Percentiles rank a stretch among this genome's conserved stretches.
These are phyloP conservation scores for Trametes meyenii DNA, from an alignment of 768 basidiomycete genomes.

Conservation along the genomic window DNA sequence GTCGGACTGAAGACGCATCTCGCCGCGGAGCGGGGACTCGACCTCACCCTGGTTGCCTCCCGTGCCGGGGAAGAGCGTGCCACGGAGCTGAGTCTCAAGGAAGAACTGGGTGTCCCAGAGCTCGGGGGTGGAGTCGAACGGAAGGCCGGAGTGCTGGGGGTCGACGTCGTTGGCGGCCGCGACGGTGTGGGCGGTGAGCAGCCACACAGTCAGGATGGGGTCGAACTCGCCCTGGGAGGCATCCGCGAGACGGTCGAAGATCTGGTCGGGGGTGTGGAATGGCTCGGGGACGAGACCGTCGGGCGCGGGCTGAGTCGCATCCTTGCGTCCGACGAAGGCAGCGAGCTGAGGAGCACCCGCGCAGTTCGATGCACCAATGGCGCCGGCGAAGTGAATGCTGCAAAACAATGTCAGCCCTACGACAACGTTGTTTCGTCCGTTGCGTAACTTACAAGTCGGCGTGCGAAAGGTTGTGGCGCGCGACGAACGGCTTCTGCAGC, in stretches of 20 bases:
- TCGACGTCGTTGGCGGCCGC: slow-evolving; percentile 20
- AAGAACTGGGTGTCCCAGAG: slow-evolving; percentile 20
- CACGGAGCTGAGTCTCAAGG: slow-evolving; percentile 17
- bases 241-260: slow-evolving; percentile 22
- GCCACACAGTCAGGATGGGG: slow-evolving; percentile 16
- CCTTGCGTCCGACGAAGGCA: slow-evolving; percentile 16
- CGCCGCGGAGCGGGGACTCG: slow-evolving; percentile 14
- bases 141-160: slow-evolving; percentile 12
- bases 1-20: slow-evolving; percentile 22
- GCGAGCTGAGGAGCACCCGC: slow-evolving; percentile 18
- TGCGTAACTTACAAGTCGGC: slow-evolving; percentile 18
- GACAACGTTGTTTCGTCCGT: neutral
- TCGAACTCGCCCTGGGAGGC: slow-evolving; percentile 18
- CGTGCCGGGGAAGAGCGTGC: slow-evolving; percentile 16
- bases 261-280: slow-evolving; percentile 21
- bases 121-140: slow-evolving; percentile 21
- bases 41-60: slow-evolving; percentile 23
- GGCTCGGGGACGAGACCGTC: slow-evolving; percentile 18
- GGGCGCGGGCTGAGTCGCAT: slow-evolving; percentile 15
- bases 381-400: slow-evolving; percentile 20
- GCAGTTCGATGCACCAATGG: slow-evolving; percentile 19
- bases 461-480: slow-evolving; percentile 16
- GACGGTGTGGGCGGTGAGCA: slow-evolving; percentile 19
- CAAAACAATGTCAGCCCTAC: neutral
- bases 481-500: slow-evolving; percentile 16